Base-by-base conservation (phyloP, 768 basidiomycete species). In the Wakefieldia striispora region DNA sequence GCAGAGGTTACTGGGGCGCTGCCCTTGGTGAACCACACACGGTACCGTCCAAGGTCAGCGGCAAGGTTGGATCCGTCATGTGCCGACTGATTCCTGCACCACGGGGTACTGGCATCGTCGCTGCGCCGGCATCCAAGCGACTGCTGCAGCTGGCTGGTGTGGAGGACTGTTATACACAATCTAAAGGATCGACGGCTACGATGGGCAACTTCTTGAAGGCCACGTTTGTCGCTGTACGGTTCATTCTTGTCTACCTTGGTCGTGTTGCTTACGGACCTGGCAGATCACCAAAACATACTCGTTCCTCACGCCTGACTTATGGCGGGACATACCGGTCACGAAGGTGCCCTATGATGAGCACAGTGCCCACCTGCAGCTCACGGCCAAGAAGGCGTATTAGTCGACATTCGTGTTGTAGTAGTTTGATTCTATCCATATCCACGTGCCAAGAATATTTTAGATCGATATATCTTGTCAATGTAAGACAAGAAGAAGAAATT, bases 161-260 rank as follows among this genome's bases (percentile, higher is more conserved):
- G 56, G 84, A 95, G 75, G 97, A 99, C 72, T 85, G 83, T 68
- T 99, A 99, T 81, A 97, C 95, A 48, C 92, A 95, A 72, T 86
- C 95, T 47, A 95, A 94, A 75, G 97, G 97, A 66, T 95, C 91
- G 59, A 99, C 97, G 40, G 94, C 95, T 23, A 99, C 97, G 52
- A 94, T 94, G 91, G 92, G 92, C 66, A 95, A 95, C 77, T 95
- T 98, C 83, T 84, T 97, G 76, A 97, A 97, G 75, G 95, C 94
- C 47, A 95, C 93, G 43, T 95, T 97, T 65, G 88, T 82, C 66
- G 90, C 91, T 33, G 90, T 94, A 70, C 44, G 88, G 77, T 45
- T 43, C 24, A 12, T 3, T 44, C 6, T 27, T 33, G 54, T 41
- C 23, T 1, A 33, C 14, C 43, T 20, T 38, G 11, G 8, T 40